Conservation (phyloP, 1,139 yeast genomes). For the Insectozyma bohioensis region DNA sequence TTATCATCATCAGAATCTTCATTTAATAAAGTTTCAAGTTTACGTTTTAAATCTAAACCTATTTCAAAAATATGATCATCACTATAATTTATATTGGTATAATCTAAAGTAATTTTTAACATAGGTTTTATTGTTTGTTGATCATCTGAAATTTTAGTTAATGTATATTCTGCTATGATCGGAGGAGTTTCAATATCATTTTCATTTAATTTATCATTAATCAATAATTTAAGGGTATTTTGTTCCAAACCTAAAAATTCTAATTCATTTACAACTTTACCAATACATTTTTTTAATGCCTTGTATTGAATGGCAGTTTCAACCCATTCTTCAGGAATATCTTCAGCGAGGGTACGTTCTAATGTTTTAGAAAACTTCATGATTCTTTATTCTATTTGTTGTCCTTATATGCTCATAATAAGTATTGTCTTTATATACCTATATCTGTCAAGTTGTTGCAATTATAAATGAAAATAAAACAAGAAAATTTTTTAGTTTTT, state of each 20-base stretch:
- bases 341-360: conserved; percentile 60
- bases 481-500: too few relatives aligned
- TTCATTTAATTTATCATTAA: conserved; percentile 28
- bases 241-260: conserved; percentile 52
- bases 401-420: too few relatives aligned
- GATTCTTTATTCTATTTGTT: too few relatives aligned
- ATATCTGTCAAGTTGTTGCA: too few relatives aligned
- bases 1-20: conserved; percentile 16
- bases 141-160: conserved; percentile 28
- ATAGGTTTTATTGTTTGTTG: conserved; percentile 32
- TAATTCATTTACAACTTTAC: conserved; percentile 60
- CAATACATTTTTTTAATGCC: conserved; percentile 64
- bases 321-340: conserved; percentile 69
- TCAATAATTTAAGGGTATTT: conserved; percentile 44
- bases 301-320: conserved; percentile 72
- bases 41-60: conserved; percentile 30
- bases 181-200: conserved; percentile 43
- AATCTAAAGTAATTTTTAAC: conserved; percentile 40
- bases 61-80: conserved; percentile 39
- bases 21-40: conserved; percentile 29
- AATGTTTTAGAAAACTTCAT: conserved; percentile 78
- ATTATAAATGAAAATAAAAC: too few relatives aligned
- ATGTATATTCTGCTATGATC: conserved; percentile 42
- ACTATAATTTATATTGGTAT: conserved; percentile 28
- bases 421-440: too few relatives aligned